Conservation (phyloP, 176 grass and related monocot genomes). For the Secale cereale region DNA sequence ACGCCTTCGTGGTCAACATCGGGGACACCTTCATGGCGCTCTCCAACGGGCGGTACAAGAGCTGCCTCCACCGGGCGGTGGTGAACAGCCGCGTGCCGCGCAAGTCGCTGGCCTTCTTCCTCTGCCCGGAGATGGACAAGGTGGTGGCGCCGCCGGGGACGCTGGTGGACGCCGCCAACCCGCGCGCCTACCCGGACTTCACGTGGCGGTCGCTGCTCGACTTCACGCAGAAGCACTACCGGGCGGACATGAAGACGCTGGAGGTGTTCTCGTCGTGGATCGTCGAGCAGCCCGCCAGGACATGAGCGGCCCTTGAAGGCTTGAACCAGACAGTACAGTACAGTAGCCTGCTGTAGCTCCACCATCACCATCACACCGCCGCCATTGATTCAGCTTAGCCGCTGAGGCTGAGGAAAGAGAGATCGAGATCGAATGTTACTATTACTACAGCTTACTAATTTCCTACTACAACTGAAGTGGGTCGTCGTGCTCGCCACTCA, state of each 20-base stretch:
- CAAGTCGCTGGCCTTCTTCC: slow-evolving; percentile 83
- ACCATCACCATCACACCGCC: no score
- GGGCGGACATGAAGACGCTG: slow-evolving; percentile 85
- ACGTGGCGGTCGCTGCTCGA: slow-evolving; percentile 82
- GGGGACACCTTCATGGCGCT: slow-evolving; percentile 99
- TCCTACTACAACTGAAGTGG: not conserved
- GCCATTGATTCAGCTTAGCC: not conserved
- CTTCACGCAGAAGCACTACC: slow-evolving; percentile 91
- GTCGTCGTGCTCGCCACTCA: not conserved
- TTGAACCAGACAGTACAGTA: no score
- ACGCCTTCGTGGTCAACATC: slow-evolving; percentile 78
- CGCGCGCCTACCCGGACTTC: slow-evolving; percentile 87
- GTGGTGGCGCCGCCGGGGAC: slow-evolving; percentile 55
- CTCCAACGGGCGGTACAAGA: slow-evolving; percentile 79
- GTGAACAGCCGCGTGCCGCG: slow-evolving; percentile 57
- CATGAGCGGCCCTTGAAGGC: no score
- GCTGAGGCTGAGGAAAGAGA: not conserved
- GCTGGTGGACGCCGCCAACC: slow-evolving; percentile 43
- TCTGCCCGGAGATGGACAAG: slow-evolving; percentile 79
- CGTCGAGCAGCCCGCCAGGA: not conserved
- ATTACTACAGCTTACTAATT: not conserved
- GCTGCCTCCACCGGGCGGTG: slow-evolving; percentile 85
- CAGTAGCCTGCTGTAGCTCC: not conserved
- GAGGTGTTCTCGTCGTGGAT: slow-evolving; percentile 76
- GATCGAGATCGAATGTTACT: not conserved